Percentiles rank a stretch among this genome's conserved stretches.
phyloP scores from a whole-genome alignment of 805 yeast genomes.

The Metschnikowia cerradonensis region DNA sequence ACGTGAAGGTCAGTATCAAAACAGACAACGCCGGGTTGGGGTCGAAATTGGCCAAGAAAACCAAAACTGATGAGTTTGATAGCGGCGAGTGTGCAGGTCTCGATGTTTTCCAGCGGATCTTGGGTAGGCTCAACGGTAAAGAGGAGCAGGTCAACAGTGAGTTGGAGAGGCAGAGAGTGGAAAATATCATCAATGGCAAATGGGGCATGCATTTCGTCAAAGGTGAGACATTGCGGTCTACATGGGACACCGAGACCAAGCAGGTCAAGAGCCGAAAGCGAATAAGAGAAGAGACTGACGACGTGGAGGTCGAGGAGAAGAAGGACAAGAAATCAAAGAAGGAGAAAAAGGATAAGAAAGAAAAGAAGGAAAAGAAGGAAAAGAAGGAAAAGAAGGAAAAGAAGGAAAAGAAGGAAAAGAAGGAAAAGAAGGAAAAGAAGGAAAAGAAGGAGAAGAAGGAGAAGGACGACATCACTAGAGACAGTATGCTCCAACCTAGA shows the following conservation, averaged over 20 bases:
- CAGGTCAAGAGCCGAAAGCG: constrained; percentile 14
- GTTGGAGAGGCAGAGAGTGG: constrained; percentile 63
- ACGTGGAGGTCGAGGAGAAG: constrained; percentile 22
- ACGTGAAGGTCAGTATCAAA: constrained; percentile 77
- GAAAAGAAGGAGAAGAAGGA: constrained; percentile 11
- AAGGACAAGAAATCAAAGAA: constrained; percentile 4
- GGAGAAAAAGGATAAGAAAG: constrained; percentile 15
- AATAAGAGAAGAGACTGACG: constrained; percentile 18
- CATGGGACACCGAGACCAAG: constrained; percentile 66
- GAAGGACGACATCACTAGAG: constrained; percentile 29
- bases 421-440: background rate
- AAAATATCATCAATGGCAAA: constrained; percentile 72
- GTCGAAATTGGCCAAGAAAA: constrained; percentile 61
- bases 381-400: constrained; percentile 19
- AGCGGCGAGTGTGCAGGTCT: constrained; percentile 85
- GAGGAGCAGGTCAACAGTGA: constrained; percentile 63
- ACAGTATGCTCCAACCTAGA: constrained; percentile 23
- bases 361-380: constrained; percentile 31
- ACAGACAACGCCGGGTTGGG: constrained; percentile 87
- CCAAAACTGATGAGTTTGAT: constrained; percentile 64
- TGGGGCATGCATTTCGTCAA: constrained; percentile 86
- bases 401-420: constrained; percentile 17
- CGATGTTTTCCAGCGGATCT: constrained; percentile 86
- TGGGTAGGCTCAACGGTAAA: constrained; percentile 86
- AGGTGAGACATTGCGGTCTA: constrained; percentile 79